These are phyloP conservation scores for Fusarium algeriense DNA, from an alignment of 2,329 filamentous ascomycete genomes.

Conservation along the genomic window DNA sequence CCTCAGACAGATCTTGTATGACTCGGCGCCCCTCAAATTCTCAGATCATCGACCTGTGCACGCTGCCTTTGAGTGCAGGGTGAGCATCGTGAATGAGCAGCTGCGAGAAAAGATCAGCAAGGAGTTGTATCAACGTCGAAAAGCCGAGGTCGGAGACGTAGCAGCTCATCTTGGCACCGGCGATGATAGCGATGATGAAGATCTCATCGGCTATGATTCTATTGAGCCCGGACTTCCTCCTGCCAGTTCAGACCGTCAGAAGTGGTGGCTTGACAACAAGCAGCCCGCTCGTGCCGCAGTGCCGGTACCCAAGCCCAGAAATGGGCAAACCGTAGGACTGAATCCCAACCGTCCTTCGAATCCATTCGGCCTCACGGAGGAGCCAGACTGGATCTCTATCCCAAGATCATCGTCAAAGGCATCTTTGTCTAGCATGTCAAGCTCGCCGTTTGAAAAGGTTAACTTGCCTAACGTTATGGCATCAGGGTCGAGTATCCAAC, in stretches of 20 bases:
- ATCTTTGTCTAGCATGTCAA: slow-evolving; percentile 69
- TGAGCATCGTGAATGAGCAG: slow-evolving; percentile 83
- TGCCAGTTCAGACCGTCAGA: slow-evolving; percentile 75
- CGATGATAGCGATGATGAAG: slow-evolving; percentile 78
- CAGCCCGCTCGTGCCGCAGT: slow-evolving; percentile 81
- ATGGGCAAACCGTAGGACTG: slow-evolving; percentile 68
- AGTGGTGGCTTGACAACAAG: slow-evolving; percentile 78
- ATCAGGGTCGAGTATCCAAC: slow-evolving; percentile 58
- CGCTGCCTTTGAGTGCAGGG: slow-evolving; percentile 85
- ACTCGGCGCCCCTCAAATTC: slow-evolving; percentile 84
- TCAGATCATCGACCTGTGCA: slow-evolving; percentile 98
- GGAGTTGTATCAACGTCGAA: slow-evolving; percentile 79
- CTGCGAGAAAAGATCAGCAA: slow-evolving; percentile 78
- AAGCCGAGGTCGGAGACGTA: slow-evolving; percentile 73
- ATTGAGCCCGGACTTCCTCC: slow-evolving; percentile 82
- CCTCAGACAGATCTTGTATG: slow-evolving; percentile 85
- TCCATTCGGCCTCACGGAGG: slow-evolving; percentile 79
- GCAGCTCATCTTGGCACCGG: slow-evolving; percentile 66
- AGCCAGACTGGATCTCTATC: slow-evolving; percentile 86
- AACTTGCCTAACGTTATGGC: slow-evolving; percentile 61
- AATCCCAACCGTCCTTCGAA: slow-evolving; percentile 84
- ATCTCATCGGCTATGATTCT: slow-evolving; percentile 83
- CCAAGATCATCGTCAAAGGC: slow-evolving; percentile 66
- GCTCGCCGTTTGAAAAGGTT: slow-evolving; percentile 70
- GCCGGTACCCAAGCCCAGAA: slow-evolving; percentile 68